Evolutionary conservation across 2,329 filamentous ascomycete genomes (phyloP), one percentile per base, ranked within the genome.

Genomic region (Lasiodiplodia citricola): DNA sequence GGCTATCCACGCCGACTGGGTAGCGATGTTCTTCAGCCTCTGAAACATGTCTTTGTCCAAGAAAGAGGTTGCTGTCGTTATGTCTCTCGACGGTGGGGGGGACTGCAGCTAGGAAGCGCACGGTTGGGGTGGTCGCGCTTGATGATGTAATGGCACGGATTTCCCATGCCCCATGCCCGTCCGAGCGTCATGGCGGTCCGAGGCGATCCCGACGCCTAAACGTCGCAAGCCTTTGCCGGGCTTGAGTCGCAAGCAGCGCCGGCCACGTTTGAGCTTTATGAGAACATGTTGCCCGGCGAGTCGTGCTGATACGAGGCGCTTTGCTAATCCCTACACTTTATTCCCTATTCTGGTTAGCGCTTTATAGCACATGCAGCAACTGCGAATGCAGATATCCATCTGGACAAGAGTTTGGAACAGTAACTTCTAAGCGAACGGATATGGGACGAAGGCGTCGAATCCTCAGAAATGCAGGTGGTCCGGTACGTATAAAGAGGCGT

Each of bases 1-100:
- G 2, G 79, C 77, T 18, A 78, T 77, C 57, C 75, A 78, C 11
- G 71, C 70, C 4, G 70, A 70, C 64, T 75, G 73, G 38, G 65
- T 31, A 51, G 70, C 70, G 52, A 72, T 62, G 54, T 70, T 70
- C 65, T 47, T 35, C 16, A 28, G 18, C 7, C 47, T 63, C 18
- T 68, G 47, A 10, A 68, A 23, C 65, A 58, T 71, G 38, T 23
- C 38, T 44, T 21, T 31, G 37, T 35, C n/a, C 25, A 2, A 44
- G 31, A 11, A 18, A 21, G n/a, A 3, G 58, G 5, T 38, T 16
- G 16, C 35, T 47, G 23, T 35, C 6, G 28, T 7, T 4, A 1
- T 10, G 7, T 51, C 28, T 41, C 18, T 21, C 18, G 25, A 18
- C 10, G 2, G 31, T 35, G 28, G 7, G 21, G 21, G 56, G n/a